Base-by-base conservation (phyloP, 176 grass and related monocot genomes). In the Oryza brachyantha region DNA sequence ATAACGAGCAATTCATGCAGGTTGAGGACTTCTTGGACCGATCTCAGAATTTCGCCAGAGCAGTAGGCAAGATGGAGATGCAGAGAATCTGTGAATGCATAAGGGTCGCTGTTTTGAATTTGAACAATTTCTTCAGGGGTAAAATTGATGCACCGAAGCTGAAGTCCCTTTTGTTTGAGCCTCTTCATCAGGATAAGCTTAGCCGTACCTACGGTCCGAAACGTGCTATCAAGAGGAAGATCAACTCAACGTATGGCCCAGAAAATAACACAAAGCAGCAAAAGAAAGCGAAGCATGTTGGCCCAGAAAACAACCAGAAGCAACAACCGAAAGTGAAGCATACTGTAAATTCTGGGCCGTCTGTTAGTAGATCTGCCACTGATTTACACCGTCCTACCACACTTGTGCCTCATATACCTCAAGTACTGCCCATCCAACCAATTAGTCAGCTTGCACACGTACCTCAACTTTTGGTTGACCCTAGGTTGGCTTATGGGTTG, bases 21-120 rank as follows among this genome's bases (percentile, higher is more conserved):
- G 90, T 98, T 76, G 92, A 98, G 66, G 96, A 98, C 78, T 98
- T 94, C 84, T 83, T 89, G 83, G 92, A 93, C 66, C 65, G 48
- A 16, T 94, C 83, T 32, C 85, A 98, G 61, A 98, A 98, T 86
- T 94, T 98, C 65, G 92, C 95, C 64, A 89, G 96, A 76, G 74
- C 83, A 0, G 89, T 94, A 24, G 85, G 91, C 55, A 75, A 78
- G 66, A 14, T 7, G 8, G 83, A 85, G 75, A 94, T 94, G 92
- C 32, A 77, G 66, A 82, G 39, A 82, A 98, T 98, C 38, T 84
- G 76, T 34, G 63, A 76, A 90, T 94, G 66, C 70, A 61, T 88
- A 68, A 72, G 54, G 60, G 68, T 55, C 74, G 72, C 83, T 60
- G 82, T 90, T 79, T 71, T 66, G 64, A 43, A 85, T 85, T 70